Evolutionary conservation across 2,329 filamentous ascomycete species (phyloP).

Genomic region (Dendrostoma leiphaemia): DNA sequence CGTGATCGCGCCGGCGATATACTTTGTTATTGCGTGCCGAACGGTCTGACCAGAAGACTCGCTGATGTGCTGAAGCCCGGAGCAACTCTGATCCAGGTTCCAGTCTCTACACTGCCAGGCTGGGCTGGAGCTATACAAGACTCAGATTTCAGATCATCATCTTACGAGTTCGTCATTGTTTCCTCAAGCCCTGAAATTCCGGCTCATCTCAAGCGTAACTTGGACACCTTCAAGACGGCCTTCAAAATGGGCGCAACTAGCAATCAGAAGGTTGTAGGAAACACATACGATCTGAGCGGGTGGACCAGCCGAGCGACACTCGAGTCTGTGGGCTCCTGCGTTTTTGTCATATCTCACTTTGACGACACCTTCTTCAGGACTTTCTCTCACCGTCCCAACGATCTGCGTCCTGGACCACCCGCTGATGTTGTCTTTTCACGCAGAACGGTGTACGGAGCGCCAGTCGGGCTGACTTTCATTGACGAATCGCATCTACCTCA

Average conservation of each 20-base stretch:
- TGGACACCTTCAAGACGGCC: neutral
- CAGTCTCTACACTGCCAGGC: neutral
- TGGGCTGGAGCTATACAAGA: neutral
- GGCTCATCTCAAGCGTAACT: neutral
- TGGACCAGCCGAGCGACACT: neutral
- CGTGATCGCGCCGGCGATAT: neutral
- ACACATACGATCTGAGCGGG: neutral
- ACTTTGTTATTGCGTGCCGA: neutral
- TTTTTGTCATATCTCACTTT: neutral
- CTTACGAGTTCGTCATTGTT: constrained; percentile 3
- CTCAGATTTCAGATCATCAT: neutral
- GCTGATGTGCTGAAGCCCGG: neutral
- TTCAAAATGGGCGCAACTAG: neutral
- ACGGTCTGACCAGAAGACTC: neutral
- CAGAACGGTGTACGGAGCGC: neutral
- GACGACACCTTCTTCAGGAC: neutral
- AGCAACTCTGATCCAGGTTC: neutral
- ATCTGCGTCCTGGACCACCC: neutral
- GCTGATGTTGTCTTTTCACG: neutral
- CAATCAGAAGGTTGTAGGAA: neutral
- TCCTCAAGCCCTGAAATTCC: neutral
- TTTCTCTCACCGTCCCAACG: neutral
- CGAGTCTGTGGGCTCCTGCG: neutral
- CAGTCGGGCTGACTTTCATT: neutral
- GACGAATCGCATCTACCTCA: constrained; percentile 6